Percentiles rank a stretch among this genome's conserved stretches.
Evolutionary conservation across 257 asterid genomes (phyloP).

Genomic region (Haberlea rhodopensis): DNA sequence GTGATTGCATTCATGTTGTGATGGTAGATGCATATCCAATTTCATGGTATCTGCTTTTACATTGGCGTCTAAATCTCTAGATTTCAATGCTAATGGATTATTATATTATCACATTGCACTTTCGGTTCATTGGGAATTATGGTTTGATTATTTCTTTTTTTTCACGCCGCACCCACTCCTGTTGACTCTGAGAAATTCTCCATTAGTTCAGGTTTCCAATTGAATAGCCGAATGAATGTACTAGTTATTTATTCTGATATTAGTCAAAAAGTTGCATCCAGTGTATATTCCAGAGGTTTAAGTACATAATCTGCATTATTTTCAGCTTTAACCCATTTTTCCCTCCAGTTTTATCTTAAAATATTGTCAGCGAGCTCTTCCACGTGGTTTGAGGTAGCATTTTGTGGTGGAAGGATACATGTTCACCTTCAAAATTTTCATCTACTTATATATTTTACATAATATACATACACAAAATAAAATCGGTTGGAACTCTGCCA

Average conservation of each 20-base stretch:
- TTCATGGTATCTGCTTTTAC: slow-evolving; percentile 2
- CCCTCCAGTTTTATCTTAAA: slow-evolving; percentile 1
- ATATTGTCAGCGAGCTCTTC: slow-evolving; percentile 3
- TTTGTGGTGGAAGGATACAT: too few relatives aligned
- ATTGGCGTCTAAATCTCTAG: slow-evolving; percentile 5
- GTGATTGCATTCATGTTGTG: slow-evolving; percentile 2
- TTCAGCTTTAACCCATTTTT: neutral
- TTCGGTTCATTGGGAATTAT: slow-evolving; percentile 1
- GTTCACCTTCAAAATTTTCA: too few relatives aligned
- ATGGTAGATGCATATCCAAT: slow-evolving; percentile 4
- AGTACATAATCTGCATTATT: neutral
- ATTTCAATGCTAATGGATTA: slow-evolving; percentile 3
- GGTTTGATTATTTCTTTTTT: neutral
- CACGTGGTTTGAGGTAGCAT: too few relatives aligned
- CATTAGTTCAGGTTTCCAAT: too few relatives aligned
- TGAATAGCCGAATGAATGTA: too few relatives aligned
- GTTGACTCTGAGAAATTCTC: too few relatives aligned
- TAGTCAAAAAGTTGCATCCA: neutral
- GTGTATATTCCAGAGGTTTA: neutral
- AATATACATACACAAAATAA: too few relatives aligned
- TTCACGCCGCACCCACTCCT: neutral
- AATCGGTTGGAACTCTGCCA: too few relatives aligned
- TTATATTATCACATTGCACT: neutral
- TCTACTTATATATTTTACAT: too few relatives aligned
- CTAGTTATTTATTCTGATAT: neutral